Percentiles rank a stretch among this genome's conserved stretches.
phyloP scores from a whole-genome alignment of 192 early-diverging fungal genomes.

The Coemansia furcata region DNA sequence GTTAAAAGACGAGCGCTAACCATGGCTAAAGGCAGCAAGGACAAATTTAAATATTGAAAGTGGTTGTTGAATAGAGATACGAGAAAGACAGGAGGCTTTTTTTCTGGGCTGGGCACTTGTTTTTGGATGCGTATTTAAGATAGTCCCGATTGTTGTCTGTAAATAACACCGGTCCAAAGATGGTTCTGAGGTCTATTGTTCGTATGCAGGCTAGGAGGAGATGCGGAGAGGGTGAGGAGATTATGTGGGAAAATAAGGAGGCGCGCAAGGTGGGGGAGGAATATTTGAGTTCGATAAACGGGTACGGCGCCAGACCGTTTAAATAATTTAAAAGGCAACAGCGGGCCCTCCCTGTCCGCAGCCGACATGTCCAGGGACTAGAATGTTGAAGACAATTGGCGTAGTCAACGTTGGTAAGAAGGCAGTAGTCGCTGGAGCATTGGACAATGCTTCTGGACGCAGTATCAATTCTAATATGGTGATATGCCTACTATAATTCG shows the following conservation, averaged over 20 bases:
- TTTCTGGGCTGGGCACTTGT: background rate
- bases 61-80: background rate
- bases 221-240: slow-evolving; percentile 1
- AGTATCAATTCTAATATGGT: too few species aligned
- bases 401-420: background rate
- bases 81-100: background rate
- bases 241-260: background rate
- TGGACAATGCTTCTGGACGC: background rate
- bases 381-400: background rate
- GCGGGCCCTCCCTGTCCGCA: background rate
- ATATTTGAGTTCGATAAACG: background rate
- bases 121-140: background rate
- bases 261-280: background rate
- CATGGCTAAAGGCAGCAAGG: slow-evolving; percentile 3
- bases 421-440: background rate
- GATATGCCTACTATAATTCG: background rate
- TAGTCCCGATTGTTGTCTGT: slow-evolving; percentile 3
- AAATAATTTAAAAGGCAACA: background rate
- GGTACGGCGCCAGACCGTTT: background rate
- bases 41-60: background rate
- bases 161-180: slow-evolving; percentile 3
- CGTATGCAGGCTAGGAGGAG: background rate
- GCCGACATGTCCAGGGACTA: background rate
- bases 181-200: slow-evolving; percentile 1
- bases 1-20: slow-evolving; percentile 3